Percentiles rank a stretch among this genome's conserved stretches.
phyloP scores from a whole-genome alignment of 164 flowering plant species.

The Vitis rupestris region DNA sequence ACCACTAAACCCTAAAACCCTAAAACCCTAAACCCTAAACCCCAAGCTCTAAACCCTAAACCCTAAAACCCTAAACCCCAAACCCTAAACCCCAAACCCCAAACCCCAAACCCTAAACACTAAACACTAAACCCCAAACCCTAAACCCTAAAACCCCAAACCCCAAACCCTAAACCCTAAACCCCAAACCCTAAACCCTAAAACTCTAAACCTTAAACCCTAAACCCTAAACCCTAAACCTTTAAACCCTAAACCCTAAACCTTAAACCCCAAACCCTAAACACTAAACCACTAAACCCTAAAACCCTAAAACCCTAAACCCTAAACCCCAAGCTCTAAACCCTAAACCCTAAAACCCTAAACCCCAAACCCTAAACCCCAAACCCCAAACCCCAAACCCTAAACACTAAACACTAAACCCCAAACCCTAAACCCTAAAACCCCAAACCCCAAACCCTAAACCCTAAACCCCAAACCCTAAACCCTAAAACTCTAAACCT shows the following conservation, averaged over 20 bases:
- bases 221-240: constrained; percentile 3
- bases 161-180: constrained; percentile 25
- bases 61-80: constrained; percentile 24
- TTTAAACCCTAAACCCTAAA: constrained; percentile 18
- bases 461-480: constrained; percentile 12
- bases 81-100: constrained; percentile 24
- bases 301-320: constrained; percentile 20
- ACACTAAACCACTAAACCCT: constrained; percentile 5
- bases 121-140: constrained; percentile 12
- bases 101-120: constrained; percentile 27
- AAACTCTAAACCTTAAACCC: constrained; percentile 14
- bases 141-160: background rate
- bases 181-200: constrained; percentile 25
- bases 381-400: constrained; percentile 18
- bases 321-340: constrained; percentile 15
- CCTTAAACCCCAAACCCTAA: constrained; percentile 8
- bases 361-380: constrained; percentile 19
- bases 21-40: constrained; percentile 26
- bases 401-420: constrained; percentile 15
- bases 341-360: constrained; percentile 15
- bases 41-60: constrained; percentile 18
- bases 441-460: background rate
- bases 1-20: constrained; percentile 23
- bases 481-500: background rate
- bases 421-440: constrained; percentile 15